Conservation (phyloP, 805 yeast genomes). For the Candida manassasensis region DNA sequence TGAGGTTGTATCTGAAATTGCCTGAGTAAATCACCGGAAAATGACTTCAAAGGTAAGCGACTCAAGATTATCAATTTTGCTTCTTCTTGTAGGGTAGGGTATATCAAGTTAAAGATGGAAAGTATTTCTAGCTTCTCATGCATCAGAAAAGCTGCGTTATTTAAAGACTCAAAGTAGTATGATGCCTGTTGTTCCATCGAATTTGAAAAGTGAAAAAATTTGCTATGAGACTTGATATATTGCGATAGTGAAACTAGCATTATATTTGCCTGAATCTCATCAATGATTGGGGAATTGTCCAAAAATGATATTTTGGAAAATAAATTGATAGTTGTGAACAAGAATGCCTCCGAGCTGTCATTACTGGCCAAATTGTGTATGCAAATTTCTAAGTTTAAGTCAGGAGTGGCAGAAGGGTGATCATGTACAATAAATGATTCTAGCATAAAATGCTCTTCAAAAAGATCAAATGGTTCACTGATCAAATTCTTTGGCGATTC, state of each 20-base stretch:
- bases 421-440: slow-evolving; percentile 1
- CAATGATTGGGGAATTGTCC: background rate
- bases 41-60: slow-evolving; percentile 8
- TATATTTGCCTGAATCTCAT: background rate
- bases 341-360: background rate
- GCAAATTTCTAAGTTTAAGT: background rate
- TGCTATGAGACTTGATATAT: background rate
- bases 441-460: background rate
- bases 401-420: background rate
- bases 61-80: background rate
- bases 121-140: slow-evolving; percentile 7
- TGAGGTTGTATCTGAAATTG: background rate
- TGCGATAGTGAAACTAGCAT: background rate
- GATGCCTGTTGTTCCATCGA: slow-evolving; percentile 15
- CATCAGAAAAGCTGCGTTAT: slow-evolving; percentile 1
- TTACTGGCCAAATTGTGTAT: background rate
- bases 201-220: slow-evolving; percentile 7
- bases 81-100: background rate
- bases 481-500: background rate
- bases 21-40: slow-evolving; percentile 2
- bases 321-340: background rate
- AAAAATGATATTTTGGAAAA: background rate
- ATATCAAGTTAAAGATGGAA: slow-evolving; percentile 3
- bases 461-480: background rate
- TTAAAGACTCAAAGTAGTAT: slow-evolving; percentile 8